Base-by-base conservation (phyloP, 495 filamentous ascomycete species). In the Hypoxylon fuscum region DNA sequence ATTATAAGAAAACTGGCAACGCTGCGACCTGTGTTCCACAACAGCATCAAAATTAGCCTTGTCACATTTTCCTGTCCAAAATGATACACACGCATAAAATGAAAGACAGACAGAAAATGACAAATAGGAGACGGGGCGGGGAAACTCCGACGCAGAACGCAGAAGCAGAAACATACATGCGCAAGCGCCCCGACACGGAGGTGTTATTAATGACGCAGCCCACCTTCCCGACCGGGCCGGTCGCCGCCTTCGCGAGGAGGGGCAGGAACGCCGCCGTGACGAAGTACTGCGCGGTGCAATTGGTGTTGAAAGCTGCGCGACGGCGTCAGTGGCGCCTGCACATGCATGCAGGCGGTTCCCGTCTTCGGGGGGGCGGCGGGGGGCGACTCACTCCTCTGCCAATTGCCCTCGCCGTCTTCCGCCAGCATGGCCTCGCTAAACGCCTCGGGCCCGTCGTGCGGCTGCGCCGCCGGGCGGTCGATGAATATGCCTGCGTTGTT, bases 401-500 rank as follows among this genome's bases (percentile, higher is more conserved):
- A 80, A 7, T 80, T 81, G 49, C 82, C 69, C 22, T 78, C 81
- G 20, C 87, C 70, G 51, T 83, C 76, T 12, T 78, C 63, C 0
- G 83, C 76, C 0, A 72, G 55, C 48, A 71, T 61, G 1, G 62
- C 69, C 12, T 62, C 69, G 12, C 66, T 40, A 15, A 71, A 69
- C 0, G 47, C 53, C 11, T 69, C 66, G 0, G 66, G 66, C 0
- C 69, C 69, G 11, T 69, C 62, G 14, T 59, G 18, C 0, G 66
- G 52, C 7, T 25, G 23, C 22, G 50, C 55, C 1, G 22, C 21
- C 15, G 53, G 40, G 0, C 59, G 35, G 0, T 32, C 48, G 11
- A 84, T 88, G 71, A 85, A 89, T 17, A 87, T 82, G 44, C 91
- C 91, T 14, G 87, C 88, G 76, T 94, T 95, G 77, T 93, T 92